These are phyloP conservation scores for Hypoxylon sp. DNA, from an alignment of 2,329 filamentous ascomycete species.

Conservation along the genomic window DNA sequence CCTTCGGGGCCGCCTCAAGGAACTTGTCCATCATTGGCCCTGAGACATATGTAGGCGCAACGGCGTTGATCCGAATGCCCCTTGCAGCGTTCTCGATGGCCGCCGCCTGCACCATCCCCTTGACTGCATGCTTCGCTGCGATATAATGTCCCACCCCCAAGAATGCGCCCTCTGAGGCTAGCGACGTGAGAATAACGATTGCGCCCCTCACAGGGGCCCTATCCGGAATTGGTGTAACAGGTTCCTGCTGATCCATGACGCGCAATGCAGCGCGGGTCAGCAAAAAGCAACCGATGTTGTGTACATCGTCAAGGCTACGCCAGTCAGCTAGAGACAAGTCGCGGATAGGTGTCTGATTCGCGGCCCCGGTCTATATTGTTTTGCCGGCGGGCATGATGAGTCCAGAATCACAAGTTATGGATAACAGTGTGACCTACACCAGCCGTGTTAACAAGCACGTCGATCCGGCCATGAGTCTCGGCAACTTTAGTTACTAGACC, in stretches of 20 bases:
- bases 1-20: slow-evolving; percentile 35
- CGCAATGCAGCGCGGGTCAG: slow-evolving; percentile 42
- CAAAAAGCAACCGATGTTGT: slow-evolving; percentile 44
- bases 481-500: slow-evolving; percentile 29
- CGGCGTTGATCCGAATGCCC: slow-evolving; percentile 41
- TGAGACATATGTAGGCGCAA: slow-evolving; percentile 44
- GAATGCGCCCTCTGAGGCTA: slow-evolving; percentile 43
- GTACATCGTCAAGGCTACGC: slow-evolving; percentile 42
- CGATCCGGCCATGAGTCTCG: slow-evolving; percentile 35
- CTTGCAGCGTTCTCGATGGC: slow-evolving; percentile 41
- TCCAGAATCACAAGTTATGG: neutral
- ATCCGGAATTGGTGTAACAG: neutral
- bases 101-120: slow-evolving; percentile 45
- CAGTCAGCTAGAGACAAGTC: slow-evolving; percentile 43
- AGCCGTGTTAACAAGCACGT: slow-evolving; percentile 40
- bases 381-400: neutral
- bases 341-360: slow-evolving; percentile 38
- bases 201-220: slow-evolving; percentile 21
- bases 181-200: slow-evolving; percentile 44
- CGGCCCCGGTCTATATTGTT: slow-evolving; percentile 30
- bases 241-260: slow-evolving; percentile 40
- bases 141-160: slow-evolving; percentile 40
- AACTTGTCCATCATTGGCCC: slow-evolving; percentile 42
- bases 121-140: slow-evolving; percentile 43
- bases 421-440: slow-evolving; percentile 25